Percentiles rank a stretch among this genome's conserved stretches.
phyloP scores from a whole-genome alignment of 768 basidiomycete genomes.

The Mycena rebaudengoi region DNA sequence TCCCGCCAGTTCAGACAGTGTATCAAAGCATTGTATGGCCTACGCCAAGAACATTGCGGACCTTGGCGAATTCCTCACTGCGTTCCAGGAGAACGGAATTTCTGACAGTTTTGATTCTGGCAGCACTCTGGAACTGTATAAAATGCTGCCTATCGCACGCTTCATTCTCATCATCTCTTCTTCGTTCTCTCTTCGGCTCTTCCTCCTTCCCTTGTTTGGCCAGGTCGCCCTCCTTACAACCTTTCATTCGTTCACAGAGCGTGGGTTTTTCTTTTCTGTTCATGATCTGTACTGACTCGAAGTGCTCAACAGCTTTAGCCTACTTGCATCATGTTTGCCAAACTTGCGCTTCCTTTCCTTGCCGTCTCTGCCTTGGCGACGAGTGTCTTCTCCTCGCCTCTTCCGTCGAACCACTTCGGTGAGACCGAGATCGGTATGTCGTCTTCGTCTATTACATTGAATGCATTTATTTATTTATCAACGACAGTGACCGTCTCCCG shows the following conservation, averaged over 20 bases:
- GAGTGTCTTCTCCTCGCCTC: conserved; percentile 41
- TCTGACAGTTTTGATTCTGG: conserved; percentile 8
- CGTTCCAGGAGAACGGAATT: conserved; percentile 4
- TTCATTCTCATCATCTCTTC: conserved; percentile 19
- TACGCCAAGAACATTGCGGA: neutral
- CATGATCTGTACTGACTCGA: neutral
- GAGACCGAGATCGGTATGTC: conserved; percentile 2
- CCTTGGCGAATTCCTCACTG: conserved; percentile 26
- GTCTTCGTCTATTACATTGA: neutral
- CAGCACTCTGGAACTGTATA: conserved; percentile 32
- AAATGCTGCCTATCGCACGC: conserved; percentile 10
- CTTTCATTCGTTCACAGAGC: conserved; percentile 40
- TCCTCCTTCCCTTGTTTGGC: conserved; percentile 39
- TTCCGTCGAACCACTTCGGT: conserved; percentile 31
- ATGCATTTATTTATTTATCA: neutral
- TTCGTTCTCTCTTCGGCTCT: conserved; percentile 33
- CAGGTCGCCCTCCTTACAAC: conserved; percentile 49
- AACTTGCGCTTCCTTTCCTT: conserved; percentile 42
- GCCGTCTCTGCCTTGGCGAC: conserved; percentile 41
- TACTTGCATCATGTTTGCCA: conserved; percentile 48
- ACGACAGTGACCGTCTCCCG: conserved; percentile 22
- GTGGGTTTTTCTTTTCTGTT: neutral
- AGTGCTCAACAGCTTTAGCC: neutral
- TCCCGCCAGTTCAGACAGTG: no score
- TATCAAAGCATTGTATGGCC: neutral